These are phyloP conservation scores for Microsporum ferrugineum DNA, from an alignment of 2,329 filamentous ascomycete genomes.

Conservation along the genomic window DNA sequence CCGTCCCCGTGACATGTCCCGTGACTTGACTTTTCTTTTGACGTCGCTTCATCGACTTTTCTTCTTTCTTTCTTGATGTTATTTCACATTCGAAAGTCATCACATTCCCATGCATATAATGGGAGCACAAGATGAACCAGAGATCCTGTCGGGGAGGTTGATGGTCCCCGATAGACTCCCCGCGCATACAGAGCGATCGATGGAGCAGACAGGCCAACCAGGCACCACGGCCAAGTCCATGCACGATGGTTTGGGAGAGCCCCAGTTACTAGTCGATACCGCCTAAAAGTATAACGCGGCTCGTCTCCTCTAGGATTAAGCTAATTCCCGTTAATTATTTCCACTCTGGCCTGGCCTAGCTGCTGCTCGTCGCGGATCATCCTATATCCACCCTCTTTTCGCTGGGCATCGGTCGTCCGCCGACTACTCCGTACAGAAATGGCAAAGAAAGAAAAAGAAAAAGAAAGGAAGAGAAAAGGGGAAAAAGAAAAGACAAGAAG, in stretches of 20 bases:
- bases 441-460: not conserved
- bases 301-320: not conserved
- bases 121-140: not conserved
- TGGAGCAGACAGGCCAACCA: not conserved
- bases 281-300: not conserved
- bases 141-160: not conserved
- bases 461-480: not conserved
- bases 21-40: no score
- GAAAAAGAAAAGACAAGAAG: not conserved
- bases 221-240: not conserved
- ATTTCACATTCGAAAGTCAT: not conserved
- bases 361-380: not conserved
- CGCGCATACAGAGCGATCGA: not conserved
- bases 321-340: constrained; percentile 4
- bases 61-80: not conserved
- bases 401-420: not conserved
- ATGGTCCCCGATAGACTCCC: not conserved
- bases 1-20: no score
- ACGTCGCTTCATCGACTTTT: not conserved
- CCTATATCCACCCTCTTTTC: not conserved
- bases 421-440: not conserved
- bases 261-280: not conserved
- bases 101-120: not conserved
- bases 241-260: not conserved
- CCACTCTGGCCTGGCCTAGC: not conserved